A percentile compares a stretch with the other conserved stretches of the same genome.
Conservation (phyloP, 352 stramenopile species). For the Elongisporangium senticosum region DNA sequence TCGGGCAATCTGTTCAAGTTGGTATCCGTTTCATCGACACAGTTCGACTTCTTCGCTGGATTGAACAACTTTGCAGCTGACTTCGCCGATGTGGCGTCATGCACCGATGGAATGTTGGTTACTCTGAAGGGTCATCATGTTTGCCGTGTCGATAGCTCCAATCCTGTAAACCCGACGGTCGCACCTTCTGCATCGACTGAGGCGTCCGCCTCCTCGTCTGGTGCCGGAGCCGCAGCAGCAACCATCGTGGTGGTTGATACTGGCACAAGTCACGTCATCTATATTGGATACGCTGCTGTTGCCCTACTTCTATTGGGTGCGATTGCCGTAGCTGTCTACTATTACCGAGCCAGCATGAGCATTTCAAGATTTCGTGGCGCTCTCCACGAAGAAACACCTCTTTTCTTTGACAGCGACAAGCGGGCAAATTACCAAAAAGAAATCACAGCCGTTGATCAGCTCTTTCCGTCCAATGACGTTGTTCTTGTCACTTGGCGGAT, state of each 20-base stretch:
- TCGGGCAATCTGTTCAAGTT: conserved; percentile 50
- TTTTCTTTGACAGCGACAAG: conserved; percentile 69
- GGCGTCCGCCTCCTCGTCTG: not conserved
- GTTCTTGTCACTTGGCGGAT: conserved; percentile 68
- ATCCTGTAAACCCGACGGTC: conserved; percentile 24
- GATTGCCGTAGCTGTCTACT: conserved; percentile 34
- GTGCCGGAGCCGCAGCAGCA: conserved; percentile 5
- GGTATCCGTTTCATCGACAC: conserved; percentile 32
- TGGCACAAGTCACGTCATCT: conserved; percentile 34
- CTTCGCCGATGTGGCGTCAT: conserved; percentile 48
- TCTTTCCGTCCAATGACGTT: conserved; percentile 66
- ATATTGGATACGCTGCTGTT: conserved; percentile 36
- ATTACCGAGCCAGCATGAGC: conserved; percentile 27
- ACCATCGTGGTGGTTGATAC: conserved; percentile 29
- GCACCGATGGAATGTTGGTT: conserved; percentile 34
- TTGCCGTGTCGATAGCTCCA: conserved; percentile 36
- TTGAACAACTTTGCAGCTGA: conserved; percentile 44
- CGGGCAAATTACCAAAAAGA: conserved; percentile 54
- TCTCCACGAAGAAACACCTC: conserved; percentile 62
- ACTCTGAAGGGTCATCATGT: conserved; percentile 53
- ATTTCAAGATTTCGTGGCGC: conserved; percentile 34
- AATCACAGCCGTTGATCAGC: conserved; percentile 44
- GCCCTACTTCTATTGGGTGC: conserved; percentile 28
- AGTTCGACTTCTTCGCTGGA: conserved; percentile 69
- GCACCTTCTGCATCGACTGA: conserved; percentile 3